Conservation (phyloP, 2,329 filamentous ascomycete genomes). For the Alternaria atra region DNA sequence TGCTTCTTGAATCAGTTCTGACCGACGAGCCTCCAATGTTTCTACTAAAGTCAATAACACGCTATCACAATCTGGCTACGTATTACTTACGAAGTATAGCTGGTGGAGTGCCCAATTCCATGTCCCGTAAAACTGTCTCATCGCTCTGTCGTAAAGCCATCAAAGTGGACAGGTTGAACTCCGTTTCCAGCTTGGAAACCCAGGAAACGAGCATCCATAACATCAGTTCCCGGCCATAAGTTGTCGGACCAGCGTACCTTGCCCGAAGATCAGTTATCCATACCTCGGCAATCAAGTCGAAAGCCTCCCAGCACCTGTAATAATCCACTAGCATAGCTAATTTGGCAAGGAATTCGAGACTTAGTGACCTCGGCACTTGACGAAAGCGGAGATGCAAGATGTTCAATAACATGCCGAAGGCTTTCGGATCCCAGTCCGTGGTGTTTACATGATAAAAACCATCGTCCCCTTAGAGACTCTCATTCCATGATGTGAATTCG, state of each 20-base stretch:
- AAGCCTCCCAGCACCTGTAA: conserved; percentile 54
- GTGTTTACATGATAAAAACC: conserved; percentile 11
- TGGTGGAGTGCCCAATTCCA: conserved; percentile 21
- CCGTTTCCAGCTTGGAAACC: conserved; percentile 24
- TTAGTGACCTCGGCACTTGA: conserved; percentile 52
- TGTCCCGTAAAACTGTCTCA: conserved; percentile 2
- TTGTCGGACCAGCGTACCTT: conserved; percentile 6
- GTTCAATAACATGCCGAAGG: conserved; percentile 55
- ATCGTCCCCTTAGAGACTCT: background rate
- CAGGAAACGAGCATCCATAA: conserved; percentile 35
- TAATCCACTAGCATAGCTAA: conserved; percentile 57
- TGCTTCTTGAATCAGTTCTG: background rate
- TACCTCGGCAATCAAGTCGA: conserved; percentile 54
- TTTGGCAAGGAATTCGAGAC: conserved; percentile 56
- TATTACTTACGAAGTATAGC: conserved; percentile 12
- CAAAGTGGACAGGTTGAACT: conserved; percentile 20
- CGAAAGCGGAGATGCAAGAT: conserved; percentile 56
- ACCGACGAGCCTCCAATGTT: background rate
- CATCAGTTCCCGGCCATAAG: conserved; percentile 28
- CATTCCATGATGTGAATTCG: background rate
- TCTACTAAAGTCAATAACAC: background rate
- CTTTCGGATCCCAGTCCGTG: conserved; percentile 47
- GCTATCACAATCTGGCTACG: background rate
- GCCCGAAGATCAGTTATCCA: conserved; percentile 51
- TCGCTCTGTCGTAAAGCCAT: conserved; percentile 5